Conservation (phyloP, 2,329 filamentous ascomycete species). For the Pseudohalonectria lignicola region DNA sequence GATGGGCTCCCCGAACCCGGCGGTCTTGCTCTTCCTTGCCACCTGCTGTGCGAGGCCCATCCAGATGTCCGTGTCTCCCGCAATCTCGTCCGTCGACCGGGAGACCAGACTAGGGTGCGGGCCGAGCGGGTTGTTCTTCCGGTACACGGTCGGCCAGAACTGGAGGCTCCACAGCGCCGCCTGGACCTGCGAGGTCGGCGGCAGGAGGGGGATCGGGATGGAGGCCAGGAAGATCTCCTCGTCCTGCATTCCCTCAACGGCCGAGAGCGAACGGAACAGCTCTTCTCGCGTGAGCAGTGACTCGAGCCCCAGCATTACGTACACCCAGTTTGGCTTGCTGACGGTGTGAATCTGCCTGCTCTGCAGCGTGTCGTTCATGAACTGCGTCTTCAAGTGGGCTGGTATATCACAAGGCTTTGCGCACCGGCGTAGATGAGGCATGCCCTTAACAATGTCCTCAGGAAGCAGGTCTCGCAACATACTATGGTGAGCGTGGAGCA, state of each 20-base stretch:
- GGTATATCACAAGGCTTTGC: constrained; percentile 62
- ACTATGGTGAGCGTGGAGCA: constrained; percentile 19
- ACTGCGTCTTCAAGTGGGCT: constrained; percentile 48
- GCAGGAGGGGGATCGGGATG: constrained; percentile 59
- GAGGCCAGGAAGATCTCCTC: constrained; percentile 44
- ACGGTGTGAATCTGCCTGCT: constrained; percentile 47
- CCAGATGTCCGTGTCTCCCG: constrained; percentile 51
- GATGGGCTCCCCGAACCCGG: constrained; percentile 55
- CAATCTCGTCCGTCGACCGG: constrained; percentile 59
- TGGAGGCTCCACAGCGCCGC: constrained; percentile 62
- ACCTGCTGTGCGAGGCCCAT: constrained; percentile 56
- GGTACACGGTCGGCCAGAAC: constrained; percentile 80
- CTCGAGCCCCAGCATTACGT: constrained; percentile 42
- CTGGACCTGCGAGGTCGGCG: constrained; percentile 66
- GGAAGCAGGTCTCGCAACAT: constrained; percentile 44
- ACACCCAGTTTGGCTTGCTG: constrained; percentile 50
- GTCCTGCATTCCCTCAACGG: constrained; percentile 38
- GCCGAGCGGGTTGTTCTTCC: constrained; percentile 78
- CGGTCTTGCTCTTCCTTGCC: constrained; percentile 44
- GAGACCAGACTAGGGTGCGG: constrained; percentile 68
- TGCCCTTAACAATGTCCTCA: constrained; percentile 51
- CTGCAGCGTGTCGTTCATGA: constrained; percentile 44
- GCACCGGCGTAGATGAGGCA: constrained; percentile 65
- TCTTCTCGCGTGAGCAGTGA: constrained; percentile 41
- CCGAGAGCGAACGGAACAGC: constrained; percentile 33